A percentile compares a stretch with the other conserved stretches of the same genome.
Evolutionary conservation across 805 yeast genomes (phyloP).

Genomic region (Blastobotrys attinorum): DNA sequence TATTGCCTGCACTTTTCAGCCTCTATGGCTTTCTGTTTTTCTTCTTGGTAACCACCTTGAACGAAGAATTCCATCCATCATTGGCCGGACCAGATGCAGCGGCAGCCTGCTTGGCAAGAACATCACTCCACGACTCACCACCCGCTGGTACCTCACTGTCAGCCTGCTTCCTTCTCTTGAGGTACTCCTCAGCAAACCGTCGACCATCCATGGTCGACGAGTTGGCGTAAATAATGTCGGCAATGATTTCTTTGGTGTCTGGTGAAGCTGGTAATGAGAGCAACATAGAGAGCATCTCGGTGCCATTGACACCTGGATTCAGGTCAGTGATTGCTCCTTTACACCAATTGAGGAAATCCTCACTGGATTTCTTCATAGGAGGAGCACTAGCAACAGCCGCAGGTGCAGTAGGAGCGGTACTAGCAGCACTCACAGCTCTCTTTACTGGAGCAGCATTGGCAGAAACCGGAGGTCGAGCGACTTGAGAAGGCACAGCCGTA

Average conservation of each 20-base stretch:
- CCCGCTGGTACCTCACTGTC: slow-evolving; percentile 43
- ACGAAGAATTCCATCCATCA: slow-evolving; percentile 35
- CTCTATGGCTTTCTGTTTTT: slow-evolving; percentile 39
- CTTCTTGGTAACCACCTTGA: slow-evolving; percentile 60
- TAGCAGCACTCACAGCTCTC: slow-evolving; percentile 5
- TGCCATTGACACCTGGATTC: slow-evolving; percentile 66
- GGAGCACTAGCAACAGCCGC: slow-evolving; percentile 12
- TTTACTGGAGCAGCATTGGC: slow-evolving; percentile 4
- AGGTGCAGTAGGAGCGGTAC: slow-evolving; percentile 12
- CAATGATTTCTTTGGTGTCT: slow-evolving; percentile 77
- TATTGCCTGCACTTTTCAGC: too few species aligned
- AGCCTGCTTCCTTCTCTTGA: slow-evolving; percentile 65
- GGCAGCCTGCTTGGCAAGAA: slow-evolving; percentile 40
- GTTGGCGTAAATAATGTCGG: slow-evolving; percentile 85
- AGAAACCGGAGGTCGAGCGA: slow-evolving; percentile 7
- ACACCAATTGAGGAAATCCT: slow-evolving; percentile 36
- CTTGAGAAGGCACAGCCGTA: slow-evolving; percentile 6
- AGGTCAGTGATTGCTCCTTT: slow-evolving; percentile 37
- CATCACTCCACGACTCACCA: slow-evolving; percentile 63
- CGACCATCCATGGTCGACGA: slow-evolving; percentile 91
- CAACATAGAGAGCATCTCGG: slow-evolving; percentile 72
- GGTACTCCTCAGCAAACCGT: slow-evolving; percentile 84
- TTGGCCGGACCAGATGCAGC: slow-evolving; percentile 18
- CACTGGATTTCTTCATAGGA: slow-evolving; percentile 16
- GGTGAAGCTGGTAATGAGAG: slow-evolving; percentile 67